Evolutionary conservation across 306 rosid genomes (phyloP), one percentile per base, ranked within the genome.

Genomic region (Prosopis cineraria): DNA sequence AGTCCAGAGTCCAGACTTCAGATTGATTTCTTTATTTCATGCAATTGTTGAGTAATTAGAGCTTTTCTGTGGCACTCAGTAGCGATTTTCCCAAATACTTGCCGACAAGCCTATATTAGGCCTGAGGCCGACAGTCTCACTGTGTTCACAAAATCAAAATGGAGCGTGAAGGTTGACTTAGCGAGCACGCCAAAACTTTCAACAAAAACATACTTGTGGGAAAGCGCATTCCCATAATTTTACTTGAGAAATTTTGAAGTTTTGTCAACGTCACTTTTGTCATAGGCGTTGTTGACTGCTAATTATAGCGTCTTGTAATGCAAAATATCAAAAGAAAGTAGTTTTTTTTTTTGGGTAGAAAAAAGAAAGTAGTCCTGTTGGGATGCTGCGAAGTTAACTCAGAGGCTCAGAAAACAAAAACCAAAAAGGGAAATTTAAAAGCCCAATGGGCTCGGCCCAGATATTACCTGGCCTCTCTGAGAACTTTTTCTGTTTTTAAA

Each of bases 181-280:
- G 2, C 20, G 22, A 8, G 3, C 60, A 20, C 9, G 2, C 22
- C 3, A 3, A 53, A 22, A 63, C 78, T 81, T 76, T 80, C 74
- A 59, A 79, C 52, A 59, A 65, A 81, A 75, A 78, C 60, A 79
- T 81, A 78, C 63, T 80, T 77, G 91, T 88, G 77, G 82, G 78
- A 80, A 75, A 79, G 20, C 36, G 16, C 44, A 19, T 24, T 9
- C 60, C 33, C 1, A 24, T 56, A 0, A 24, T 22, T 56, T 56
- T 25, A 10, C 19, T 56, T 56, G 24, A 3, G 3, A 25, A 56
- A 11, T 25, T 56, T 25, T 1, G 25, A 25, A 52, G 8, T 24
- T 10, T 2, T 25, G 10, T 55, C 14, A 3, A 53, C 11, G 3
- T 52, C 8, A 22, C 24, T 52, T 22, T 22, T 3, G 16, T 55